These are phyloP conservation scores for Coemansia sp. DNA, from an alignment of 371 early-diverging fungal species.

Conservation along the genomic window DNA sequence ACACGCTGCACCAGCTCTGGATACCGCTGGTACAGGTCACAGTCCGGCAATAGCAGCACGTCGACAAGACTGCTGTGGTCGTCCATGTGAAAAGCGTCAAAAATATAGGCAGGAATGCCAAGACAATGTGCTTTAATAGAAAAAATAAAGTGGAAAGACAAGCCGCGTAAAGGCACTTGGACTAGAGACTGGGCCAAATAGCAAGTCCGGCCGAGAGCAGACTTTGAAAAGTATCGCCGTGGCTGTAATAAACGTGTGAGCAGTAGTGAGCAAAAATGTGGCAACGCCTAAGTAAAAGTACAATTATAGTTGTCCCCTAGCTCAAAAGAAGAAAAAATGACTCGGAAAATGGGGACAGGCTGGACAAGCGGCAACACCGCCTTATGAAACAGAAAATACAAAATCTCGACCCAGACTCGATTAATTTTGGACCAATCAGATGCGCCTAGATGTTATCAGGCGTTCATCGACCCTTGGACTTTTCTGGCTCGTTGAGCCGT, in stretches of 20 bases:
- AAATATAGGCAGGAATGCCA: background rate
- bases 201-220: background rate
- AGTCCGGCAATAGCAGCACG: conserved; percentile 50
- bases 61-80: conserved; percentile 35
- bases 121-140: background rate
- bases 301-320: background rate
- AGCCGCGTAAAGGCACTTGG: background rate
- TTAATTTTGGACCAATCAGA: background rate
- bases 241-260: background rate
- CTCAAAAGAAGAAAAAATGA: background rate
- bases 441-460: background rate
- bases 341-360: background rate
- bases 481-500: background rate
- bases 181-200: background rate
- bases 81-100: conserved; percentile 23
- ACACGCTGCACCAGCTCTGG: conserved; percentile 52
- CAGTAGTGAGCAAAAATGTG: background rate
- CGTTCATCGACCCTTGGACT: background rate
- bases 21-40: conserved; percentile 49
- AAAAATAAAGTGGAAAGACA: background rate
- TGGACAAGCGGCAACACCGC: background rate
- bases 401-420: background rate
- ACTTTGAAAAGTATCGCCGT: background rate
- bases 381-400: background rate
- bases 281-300: background rate